Base-by-base conservation (phyloP, 2,329 filamentous ascomycete species). In the Neopestalotiopsis clavispora region DNA sequence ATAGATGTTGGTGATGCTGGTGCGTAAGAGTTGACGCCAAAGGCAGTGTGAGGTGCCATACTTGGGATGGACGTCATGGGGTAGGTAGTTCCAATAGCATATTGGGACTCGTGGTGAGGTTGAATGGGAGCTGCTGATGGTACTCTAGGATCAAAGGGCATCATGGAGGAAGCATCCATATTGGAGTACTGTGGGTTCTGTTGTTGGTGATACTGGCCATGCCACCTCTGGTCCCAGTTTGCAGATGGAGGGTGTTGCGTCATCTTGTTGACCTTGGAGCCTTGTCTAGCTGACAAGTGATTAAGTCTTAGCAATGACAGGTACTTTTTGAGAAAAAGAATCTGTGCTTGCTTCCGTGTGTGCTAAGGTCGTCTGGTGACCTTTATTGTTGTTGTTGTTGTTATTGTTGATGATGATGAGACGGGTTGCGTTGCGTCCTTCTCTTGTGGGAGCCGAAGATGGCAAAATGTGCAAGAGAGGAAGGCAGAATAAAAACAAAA, bases 221-320 rank as follows among this genome's bases (percentile, higher is more conserved):
- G 79, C 85, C 86, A 89, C 45, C 45, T 52, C 73, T 86, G 86
- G 74, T 82, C 84, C 89, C 88, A 90, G 79, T 79, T 81, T 66
- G 83, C 80, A 72, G 81, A 75, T 61, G 80, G 80, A 69, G 83
- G 78, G 67, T 83, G 76, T 74, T 85, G 82, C 75, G 82, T 79
- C 68, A 83, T 81, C 74, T 23, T 59, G 56, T 32, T 28, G 23
- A 28, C 23, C 34, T 38, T 38, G 3, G 23, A 45, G n/a, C 40
- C 28, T n/a, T 13, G 59, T 61, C 30, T 61, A 12, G n/a, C 10
- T 38, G 45, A n/a, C 45, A 17, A 20, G n/a, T 61, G 59, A 61
- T 61, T 20, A 38, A 38, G 32, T 30, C 30, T 61, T 34, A 61
- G 32, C 59, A 61, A 30, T 61, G 20, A 13, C 20, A 13, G 30